phyloP scores from a whole-genome alignment of 768 basidiomycete genomes.

The Suillus bovinus region DNA sequence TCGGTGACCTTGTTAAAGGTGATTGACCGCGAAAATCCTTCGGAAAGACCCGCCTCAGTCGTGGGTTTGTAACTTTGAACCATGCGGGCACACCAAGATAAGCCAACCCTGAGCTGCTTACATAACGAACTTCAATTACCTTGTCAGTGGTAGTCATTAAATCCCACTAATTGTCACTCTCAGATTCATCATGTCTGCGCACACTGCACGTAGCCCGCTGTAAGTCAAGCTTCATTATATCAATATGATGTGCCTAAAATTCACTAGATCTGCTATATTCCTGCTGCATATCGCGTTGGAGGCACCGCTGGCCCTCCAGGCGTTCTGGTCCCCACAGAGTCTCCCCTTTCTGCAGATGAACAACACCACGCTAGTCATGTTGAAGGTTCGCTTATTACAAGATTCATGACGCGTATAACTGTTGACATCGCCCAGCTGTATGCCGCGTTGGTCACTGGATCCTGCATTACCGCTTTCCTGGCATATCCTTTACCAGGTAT shows the following conservation, averaged over 20 bases:
- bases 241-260: background rate
- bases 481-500: slow-evolving; percentile 71
- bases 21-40: slow-evolving; percentile 1
- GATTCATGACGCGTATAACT: background rate
- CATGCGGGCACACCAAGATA: background rate
- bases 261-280: slow-evolving; percentile 61
- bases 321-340: slow-evolving; percentile 58
- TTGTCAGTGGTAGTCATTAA: too few relatives aligned
- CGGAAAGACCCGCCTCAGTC: background rate
- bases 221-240: slow-evolving; percentile 23
- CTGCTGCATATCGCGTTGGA: slow-evolving; percentile 81
- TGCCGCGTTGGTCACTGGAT: slow-evolving; percentile 57
- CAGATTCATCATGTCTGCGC: slow-evolving; percentile 18
- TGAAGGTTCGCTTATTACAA: slow-evolving; percentile 55
- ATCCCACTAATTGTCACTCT: background rate
- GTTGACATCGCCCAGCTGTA: slow-evolving; percentile 52
- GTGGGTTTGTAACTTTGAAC: background rate
- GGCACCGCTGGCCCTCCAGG: slow-evolving; percentile 75
- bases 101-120: slow-evolving; percentile 6
- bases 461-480: slow-evolving; percentile 64
- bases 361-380: slow-evolving; percentile 74
- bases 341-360: slow-evolving; percentile 80
- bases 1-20: background rate
- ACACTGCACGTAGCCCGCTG: slow-evolving; percentile 41
- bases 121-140: too few relatives aligned